These are phyloP conservation scores for Saksenaea oblongispora DNA, from an alignment of 371 early-diverging fungal species.

Conservation along the genomic window DNA sequence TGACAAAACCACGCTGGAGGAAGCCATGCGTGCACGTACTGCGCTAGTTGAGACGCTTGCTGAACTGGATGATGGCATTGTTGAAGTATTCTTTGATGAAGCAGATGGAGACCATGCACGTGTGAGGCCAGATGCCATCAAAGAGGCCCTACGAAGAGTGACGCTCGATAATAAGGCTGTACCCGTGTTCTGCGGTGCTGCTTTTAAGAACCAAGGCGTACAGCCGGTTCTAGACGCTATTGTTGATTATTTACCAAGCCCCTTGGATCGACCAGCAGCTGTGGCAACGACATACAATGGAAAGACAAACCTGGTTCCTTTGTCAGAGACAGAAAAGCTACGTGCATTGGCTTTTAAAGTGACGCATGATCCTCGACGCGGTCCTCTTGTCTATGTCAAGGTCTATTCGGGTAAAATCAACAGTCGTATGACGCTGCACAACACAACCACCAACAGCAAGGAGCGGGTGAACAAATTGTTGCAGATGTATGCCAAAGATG, in stretches of 20 bases:
- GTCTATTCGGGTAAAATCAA: slow-evolving; percentile 88
- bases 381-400: slow-evolving; percentile 91
- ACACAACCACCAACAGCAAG: slow-evolving; percentile 63
- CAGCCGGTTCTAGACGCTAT: slow-evolving; percentile 92
- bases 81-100: slow-evolving; percentile 77
- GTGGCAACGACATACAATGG: slow-evolving; percentile 51
- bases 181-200: slow-evolving; percentile 90
- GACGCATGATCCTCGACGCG: slow-evolving; percentile 79
- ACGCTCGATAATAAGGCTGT: slow-evolving; percentile 70
- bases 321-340: slow-evolving; percentile 54
- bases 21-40: slow-evolving; percentile 57
- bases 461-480: slow-evolving; percentile 87
- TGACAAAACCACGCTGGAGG: slow-evolving; percentile 37
- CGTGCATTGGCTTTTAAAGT: slow-evolving; percentile 96
- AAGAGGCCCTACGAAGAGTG: slow-evolving; percentile 69
- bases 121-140: slow-evolving; percentile 62
- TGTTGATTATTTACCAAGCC: slow-evolving; percentile 85
- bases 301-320: slow-evolving; percentile 31
- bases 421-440: slow-evolving; percentile 67
- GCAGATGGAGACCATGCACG: slow-evolving; percentile 69
- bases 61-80: slow-evolving; percentile 83
- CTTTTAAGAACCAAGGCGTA: slow-evolving; percentile 90
- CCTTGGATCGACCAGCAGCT: slow-evolving; percentile 69
- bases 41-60: slow-evolving; percentile 83
- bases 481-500: slow-evolving; percentile 91